phyloP scores from a whole-genome alignment of 768 basidiomycete genomes.

The Tricholoma terreum region DNA sequence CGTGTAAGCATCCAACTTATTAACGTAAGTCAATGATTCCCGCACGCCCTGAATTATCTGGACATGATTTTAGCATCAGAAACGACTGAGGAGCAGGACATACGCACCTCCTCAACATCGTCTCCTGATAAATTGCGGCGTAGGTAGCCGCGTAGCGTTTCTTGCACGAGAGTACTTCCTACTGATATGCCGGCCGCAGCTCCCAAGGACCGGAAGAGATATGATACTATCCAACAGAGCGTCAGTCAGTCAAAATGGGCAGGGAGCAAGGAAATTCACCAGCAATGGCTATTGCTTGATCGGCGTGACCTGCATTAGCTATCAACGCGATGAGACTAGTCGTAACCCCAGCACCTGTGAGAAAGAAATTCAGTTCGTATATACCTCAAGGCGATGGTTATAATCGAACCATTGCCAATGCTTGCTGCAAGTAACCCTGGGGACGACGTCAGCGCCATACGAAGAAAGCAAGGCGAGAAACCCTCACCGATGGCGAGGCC shows the following conservation, averaged over 20 bases:
- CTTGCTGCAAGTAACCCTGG: conserved; percentile 34
- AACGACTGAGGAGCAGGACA: background rate
- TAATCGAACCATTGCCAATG: conserved; percentile 38
- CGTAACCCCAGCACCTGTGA: conserved; percentile 50
- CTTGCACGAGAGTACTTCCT: conserved; percentile 55
- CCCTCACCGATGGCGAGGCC: conserved; percentile 41
- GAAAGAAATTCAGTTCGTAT: background rate
- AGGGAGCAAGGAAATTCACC: conserved; percentile 29
- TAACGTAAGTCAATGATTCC: conserved; percentile 47
- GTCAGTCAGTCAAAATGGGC: background rate
- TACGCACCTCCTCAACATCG: conserved; percentile 52
- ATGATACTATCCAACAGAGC: conserved; percentile 43
- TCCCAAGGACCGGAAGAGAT: conserved; percentile 65
- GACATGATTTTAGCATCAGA: background rate
- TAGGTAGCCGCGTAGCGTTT: conserved; percentile 43
- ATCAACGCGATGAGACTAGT: conserved; percentile 59
- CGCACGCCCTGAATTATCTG: conserved; percentile 50
- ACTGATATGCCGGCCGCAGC: conserved; percentile 55
- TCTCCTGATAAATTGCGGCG: conserved; percentile 38
- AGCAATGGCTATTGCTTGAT: conserved; percentile 66
- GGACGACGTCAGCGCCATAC: background rate
- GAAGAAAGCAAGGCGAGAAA: background rate
- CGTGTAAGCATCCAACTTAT: conserved; percentile 39
- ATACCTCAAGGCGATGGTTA: too few relatives aligned
- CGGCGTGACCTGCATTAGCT: conserved; percentile 56